These are phyloP conservation scores for Irpex rosettiformis DNA, from an alignment of 1,284 basidiomycete species.

Conservation along the genomic window DNA sequence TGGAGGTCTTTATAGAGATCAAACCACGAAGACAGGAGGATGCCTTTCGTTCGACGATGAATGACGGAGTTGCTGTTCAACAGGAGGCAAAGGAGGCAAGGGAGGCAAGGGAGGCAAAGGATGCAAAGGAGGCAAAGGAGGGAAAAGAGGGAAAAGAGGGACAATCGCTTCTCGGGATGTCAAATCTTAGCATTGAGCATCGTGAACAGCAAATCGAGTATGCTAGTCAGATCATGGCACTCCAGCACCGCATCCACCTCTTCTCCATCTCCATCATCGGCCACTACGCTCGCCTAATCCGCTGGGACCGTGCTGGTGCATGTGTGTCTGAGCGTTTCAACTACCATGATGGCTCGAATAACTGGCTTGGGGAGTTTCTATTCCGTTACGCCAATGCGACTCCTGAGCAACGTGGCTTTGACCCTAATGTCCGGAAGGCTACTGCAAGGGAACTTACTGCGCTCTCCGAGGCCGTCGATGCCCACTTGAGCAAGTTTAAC, in stretches of 20 bases:
- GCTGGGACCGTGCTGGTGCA: constrained; percentile 11
- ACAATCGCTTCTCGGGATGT: neutral
- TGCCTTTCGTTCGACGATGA: neutral
- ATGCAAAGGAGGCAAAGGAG: neutral
- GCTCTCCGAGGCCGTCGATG: neutral
- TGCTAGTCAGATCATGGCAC: neutral
- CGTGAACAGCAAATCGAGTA: neutral
- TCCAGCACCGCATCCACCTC: constrained; percentile 7
- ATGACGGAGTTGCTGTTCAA: neutral
- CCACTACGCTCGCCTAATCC: constrained; percentile 5
- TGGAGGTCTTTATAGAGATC: neutral
- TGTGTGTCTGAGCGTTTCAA: constrained; percentile 1
- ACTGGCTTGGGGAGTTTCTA: constrained; percentile 8
- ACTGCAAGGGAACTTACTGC: neutral
- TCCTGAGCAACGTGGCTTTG: constrained; percentile 2
- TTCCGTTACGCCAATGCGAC: constrained; percentile 3
- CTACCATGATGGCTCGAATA: neutral
- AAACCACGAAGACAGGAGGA: neutral
- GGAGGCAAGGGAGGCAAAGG: neutral
- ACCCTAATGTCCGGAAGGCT: neutral
- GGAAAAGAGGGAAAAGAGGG: neutral
- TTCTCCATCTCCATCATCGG: constrained; percentile 4
- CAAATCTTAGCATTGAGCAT: neutral
- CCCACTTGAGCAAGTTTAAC: neutral
- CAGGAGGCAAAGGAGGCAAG: neutral